Conservation (phyloP, 345 rosid genomes). For the Hevea brasiliensis region DNA sequence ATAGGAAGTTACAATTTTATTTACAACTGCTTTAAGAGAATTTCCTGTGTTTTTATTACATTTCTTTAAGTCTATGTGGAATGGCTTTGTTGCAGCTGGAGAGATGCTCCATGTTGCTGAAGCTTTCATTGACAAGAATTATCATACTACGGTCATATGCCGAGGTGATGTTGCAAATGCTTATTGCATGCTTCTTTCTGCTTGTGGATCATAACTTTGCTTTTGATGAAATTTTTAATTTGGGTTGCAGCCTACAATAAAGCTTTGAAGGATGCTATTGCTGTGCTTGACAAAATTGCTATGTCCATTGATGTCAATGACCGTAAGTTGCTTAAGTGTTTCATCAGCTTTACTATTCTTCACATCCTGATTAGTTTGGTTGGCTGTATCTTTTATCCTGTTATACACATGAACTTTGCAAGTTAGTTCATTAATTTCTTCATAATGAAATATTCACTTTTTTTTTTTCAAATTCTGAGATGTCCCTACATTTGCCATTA, state of each 20-base stretch:
- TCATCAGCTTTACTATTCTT: background rate
- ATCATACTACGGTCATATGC: constrained; percentile 93
- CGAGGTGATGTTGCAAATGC: constrained; percentile 49
- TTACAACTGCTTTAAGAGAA: background rate
- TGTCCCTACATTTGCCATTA: too few species aligned
- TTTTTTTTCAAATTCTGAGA: too few species aligned
- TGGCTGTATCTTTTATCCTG: background rate
- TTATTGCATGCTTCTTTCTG: background rate
- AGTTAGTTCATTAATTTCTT: background rate
- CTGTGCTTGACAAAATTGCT: constrained; percentile 91
- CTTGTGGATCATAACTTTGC: constrained; percentile 14
- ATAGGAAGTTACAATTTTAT: background rate
- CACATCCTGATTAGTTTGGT: background rate
- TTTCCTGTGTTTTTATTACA: background rate
- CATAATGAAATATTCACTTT: background rate
- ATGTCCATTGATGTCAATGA: constrained; percentile 76
- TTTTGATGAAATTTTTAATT: constrained; percentile 10
- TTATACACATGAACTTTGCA: background rate
- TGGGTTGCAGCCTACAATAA: constrained; percentile 72
- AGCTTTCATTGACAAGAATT: constrained; percentile 80
- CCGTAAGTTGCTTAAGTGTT: constrained; percentile 51
- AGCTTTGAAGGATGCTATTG: constrained; percentile 91
- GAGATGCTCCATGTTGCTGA: constrained; percentile 99
- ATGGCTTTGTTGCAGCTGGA: constrained; percentile 54
- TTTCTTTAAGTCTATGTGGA: background rate